A percentile compares a stretch with the other conserved stretches of the same genome.
phyloP scores from a whole-genome alignment of 169 alveolate species.

The Plasmodium yoelii region DNA sequence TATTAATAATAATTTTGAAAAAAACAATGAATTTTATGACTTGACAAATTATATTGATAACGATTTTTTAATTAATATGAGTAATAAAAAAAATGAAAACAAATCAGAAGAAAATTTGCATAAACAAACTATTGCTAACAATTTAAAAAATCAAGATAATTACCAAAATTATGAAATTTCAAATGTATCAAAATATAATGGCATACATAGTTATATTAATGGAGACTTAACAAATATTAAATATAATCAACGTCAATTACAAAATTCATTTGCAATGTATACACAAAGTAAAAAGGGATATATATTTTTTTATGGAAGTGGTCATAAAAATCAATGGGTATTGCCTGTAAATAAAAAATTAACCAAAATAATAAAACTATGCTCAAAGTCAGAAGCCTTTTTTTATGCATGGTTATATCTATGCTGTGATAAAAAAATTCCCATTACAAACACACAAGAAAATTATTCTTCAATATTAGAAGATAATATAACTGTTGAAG shows the following conservation, averaged over 20 bases:
- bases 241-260: conserved; percentile 24
- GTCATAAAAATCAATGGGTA: conserved; percentile 83
- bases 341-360: conserved; percentile 73
- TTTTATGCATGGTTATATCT: conserved; percentile 82
- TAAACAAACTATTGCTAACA: background rate
- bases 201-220: background rate
- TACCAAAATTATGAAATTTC: background rate
- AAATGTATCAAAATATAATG: background rate
- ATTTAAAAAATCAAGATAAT: background rate
- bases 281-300: conserved; percentile 57
- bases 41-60: background rate
- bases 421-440: conserved; percentile 55
- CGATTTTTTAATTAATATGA: background rate
- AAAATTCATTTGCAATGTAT: conserved; percentile 47
- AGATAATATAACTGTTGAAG: conserved; percentile 40
- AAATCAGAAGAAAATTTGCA: background rate
- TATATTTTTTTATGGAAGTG: conserved; percentile 79
- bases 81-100: background rate
- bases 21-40: background rate
- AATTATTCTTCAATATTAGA: conserved; percentile 76
- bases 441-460: conserved; percentile 35
- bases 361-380: conserved; percentile 77
- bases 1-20: background rate
- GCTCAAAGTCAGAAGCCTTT: conserved; percentile 77
- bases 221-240: conserved; percentile 49